A percentile compares a stretch with the other conserved stretches of the same genome.
Evolutionary conservation across 176 grass and related monocot genomes (phyloP).

Genomic region (Bothriochloa decipiens): DNA sequence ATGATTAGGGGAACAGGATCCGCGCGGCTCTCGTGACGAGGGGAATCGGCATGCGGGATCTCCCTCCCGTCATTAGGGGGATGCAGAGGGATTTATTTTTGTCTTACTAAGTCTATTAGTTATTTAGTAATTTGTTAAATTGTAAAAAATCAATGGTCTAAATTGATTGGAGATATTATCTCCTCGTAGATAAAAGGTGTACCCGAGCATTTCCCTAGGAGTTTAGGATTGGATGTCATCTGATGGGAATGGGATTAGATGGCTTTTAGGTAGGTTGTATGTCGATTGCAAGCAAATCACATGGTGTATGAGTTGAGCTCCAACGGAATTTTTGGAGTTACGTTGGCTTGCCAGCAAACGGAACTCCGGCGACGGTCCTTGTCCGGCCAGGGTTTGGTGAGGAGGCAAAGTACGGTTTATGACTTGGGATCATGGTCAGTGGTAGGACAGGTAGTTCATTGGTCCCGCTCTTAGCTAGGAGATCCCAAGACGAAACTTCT

Average conservation of each 20-base stretch:
- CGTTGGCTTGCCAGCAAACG: constrained; percentile 39
- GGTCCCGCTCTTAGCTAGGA: constrained; percentile 21
- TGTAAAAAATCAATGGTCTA: too few relatives aligned
- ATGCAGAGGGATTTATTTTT: too few relatives aligned
- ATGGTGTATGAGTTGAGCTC: not conserved
- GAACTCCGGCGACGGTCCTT: not conserved
- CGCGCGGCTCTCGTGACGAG: too few relatives aligned
- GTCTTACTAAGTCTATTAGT: too few relatives aligned
- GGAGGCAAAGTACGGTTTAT: not conserved
- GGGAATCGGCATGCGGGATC: too few relatives aligned
- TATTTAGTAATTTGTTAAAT: too few relatives aligned
- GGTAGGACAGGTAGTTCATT: not conserved
- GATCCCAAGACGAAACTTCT: constrained; percentile 17
- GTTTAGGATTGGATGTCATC: not conserved
- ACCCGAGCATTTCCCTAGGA: too few relatives aligned
- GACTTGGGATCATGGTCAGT: not conserved
- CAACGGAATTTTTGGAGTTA: constrained; percentile 26
- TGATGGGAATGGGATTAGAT: not conserved
- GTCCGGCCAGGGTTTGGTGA: constrained; percentile 14
- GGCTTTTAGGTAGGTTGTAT: constrained; percentile 24
- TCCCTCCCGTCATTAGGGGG: too few relatives aligned
- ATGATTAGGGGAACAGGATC: too few relatives aligned
- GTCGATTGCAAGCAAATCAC: constrained; percentile 18
- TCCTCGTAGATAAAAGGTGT: too few relatives aligned
- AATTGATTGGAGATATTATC: too few relatives aligned